Evolutionary conservation across 176 grass and related monocot species (phyloP), one percentile per base, ranked within the genome.

Genomic region (Rhipidocladum racemiflorum): DNA sequence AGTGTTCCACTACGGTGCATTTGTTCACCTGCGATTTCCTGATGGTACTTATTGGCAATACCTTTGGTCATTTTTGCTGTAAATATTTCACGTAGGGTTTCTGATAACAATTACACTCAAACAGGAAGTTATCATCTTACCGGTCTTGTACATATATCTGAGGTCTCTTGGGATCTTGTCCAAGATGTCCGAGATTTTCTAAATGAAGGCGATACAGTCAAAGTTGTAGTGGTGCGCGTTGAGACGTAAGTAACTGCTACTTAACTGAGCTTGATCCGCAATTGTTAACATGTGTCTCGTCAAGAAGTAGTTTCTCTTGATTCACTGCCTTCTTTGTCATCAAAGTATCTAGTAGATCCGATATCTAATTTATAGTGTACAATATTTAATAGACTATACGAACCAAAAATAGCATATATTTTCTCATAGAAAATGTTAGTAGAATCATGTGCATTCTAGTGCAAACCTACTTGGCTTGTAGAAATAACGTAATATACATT

Each of bases 131-230:
- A 95, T 73, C 86, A 88, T 85, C 87, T 98, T 68, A 98, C 92
- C 68, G 96, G 96, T 65, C 87, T 98, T 62, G 92, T 98, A 66
- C 96, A 98, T 82, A 79, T 98, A 46, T 95, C 96, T 59, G 92
- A 98, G 82, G 90, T 94, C 61, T 98, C 96, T 60, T 98, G 92
- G 96, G 96, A 98, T 87, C 86, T 93, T 55, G 82, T 98, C 66
- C 96, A 93, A 93, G 96, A 98, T 79, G 89, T 95, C 62, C 86
- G 84, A 64, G 92, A 95, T 88, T 88, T 98, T 81, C 63, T 90
- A 77, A 91, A 83, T 68, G 96, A 90, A 87, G 92, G 92, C 0
- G 88, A 98, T 69, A 61, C 56, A 9, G 76, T 98, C 68, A 91
- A 91, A 86, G 92, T 95, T 50, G 85, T 93, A 84, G 85, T 95